These are phyloP conservation scores for Cercospora nicotianae DNA, from an alignment of 2,329 filamentous ascomycete genomes.

Conservation along the genomic window DNA sequence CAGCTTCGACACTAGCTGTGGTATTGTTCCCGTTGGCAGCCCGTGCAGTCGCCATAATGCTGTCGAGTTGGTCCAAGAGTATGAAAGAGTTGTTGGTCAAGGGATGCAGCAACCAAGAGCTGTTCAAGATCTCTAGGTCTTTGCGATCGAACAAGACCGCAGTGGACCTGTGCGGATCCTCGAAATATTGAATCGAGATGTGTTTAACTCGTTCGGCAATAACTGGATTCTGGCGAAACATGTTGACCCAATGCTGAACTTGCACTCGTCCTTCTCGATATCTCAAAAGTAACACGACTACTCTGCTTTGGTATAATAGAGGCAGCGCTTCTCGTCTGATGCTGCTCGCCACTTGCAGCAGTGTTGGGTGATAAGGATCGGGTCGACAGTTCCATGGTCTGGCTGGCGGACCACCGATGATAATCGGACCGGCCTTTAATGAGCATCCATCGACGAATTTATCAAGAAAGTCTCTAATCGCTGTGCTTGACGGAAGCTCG, in stretches of 20 bases:
- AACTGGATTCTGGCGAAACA: not conserved
- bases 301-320: constrained; percentile 15
- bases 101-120: constrained; percentile 16
- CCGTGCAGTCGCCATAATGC: not conserved
- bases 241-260: constrained; percentile 18
- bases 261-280: constrained; percentile 22
- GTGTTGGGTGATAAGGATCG: constrained; percentile 20
- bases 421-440: not conserved
- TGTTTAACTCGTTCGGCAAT: constrained; percentile 15
- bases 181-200: constrained; percentile 24
- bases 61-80: constrained; percentile 11
- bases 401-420: constrained; percentile 14
- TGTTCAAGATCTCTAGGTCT: constrained; percentile 14
- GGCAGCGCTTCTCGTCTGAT: constrained; percentile 18
- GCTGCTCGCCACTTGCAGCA: constrained; percentile 19
- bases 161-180: constrained; percentile 21
- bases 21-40: not conserved
- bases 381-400: constrained; percentile 21
- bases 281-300: constrained; percentile 18
- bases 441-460: not conserved
- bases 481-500: not conserved
- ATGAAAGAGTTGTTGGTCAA: constrained; percentile 8
- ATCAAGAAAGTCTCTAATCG: not conserved
- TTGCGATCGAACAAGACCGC: constrained; percentile 15
- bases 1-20: not conserved